Base-by-base conservation (phyloP, 495 filamentous ascomycete species). In the Podospora tetraspora region DNA sequence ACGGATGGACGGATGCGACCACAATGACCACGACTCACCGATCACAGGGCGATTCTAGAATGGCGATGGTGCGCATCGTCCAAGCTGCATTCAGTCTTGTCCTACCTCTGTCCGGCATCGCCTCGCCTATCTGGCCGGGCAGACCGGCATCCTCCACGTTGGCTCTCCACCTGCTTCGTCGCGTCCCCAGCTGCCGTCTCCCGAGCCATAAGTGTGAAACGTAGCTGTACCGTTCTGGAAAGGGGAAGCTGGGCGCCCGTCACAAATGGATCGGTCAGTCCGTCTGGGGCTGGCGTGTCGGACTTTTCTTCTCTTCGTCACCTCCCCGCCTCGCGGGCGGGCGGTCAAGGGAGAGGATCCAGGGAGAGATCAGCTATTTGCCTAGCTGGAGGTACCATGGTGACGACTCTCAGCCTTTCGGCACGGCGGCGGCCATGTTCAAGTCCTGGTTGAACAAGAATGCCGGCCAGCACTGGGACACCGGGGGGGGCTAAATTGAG, bases 201-300 rank as follows among this genome's bases (percentile, higher is more conserved):
- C 67, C 72, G 72, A 32, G 32, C 29, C 59, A 64, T 64, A 59
- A 67, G 56, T 61, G 72, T 73, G 72, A 34, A 71, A 73, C 72
- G 57, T 66, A 64, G 63, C 67, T 64, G 69, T 52, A 52, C 43
- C 43, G 43, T n/a, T 19, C 43, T 52, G 43, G 2, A 52, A 19
- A 52, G 43, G 43, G 43, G 43, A 52, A 52, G 43, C 43, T n/a
- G 43, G 43, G 43, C 43, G 43, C 43, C 43, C 43, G 43, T 52
- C 43, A 43, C 37, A 19, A 52, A 66, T 70, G 61, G 57, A 64
- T 57, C 16, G 43, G 43, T 52, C 58, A 19, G 58, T 60, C 58
- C n/a, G 2, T 59, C 22, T 19, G 22, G 22, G 25, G 58, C 58
- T 60, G 43, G 43, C 43, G 16, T 8, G 43, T n/a, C 43, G 19